phyloP scores from a whole-genome alignment of 805 yeast species.

The Saccharomycopsis oosterbeekiorum region DNA sequence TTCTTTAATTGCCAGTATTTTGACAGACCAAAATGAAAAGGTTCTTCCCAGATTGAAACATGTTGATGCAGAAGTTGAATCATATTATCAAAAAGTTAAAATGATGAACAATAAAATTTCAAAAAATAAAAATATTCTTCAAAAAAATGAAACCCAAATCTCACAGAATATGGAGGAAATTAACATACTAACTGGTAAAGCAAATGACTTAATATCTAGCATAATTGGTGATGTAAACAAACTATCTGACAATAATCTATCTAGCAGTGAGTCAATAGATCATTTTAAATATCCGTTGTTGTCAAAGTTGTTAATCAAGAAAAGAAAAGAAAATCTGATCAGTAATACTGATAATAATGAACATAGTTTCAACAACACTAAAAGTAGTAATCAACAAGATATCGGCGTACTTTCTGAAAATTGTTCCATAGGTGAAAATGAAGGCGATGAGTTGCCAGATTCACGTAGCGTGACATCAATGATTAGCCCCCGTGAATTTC shows the following conservation, averaged over 20 bases:
- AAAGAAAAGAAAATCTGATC: not conserved
- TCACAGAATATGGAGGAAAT: constrained; percentile 1
- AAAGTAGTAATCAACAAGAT: too few species aligned
- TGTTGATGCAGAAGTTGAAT: constrained; percentile 3
- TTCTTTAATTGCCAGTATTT: constrained; percentile 10
- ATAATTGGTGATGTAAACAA: constrained; percentile 8
- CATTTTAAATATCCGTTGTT: constrained; percentile 15
- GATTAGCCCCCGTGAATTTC: not conserved
- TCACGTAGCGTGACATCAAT: not conserved
- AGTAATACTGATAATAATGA: too few species aligned
- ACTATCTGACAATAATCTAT: constrained; percentile 1
- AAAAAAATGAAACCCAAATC: not conserved
- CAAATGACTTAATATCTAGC: constrained; percentile 3
- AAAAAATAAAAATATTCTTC: not conserved
- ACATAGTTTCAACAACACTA: not conserved
- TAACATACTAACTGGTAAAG: not conserved
- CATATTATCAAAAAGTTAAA: constrained; percentile 7
- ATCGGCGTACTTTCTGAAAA: not conserved
- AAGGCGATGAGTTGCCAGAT: not conserved
- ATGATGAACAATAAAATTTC: constrained; percentile 2
- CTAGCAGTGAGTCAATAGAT: constrained; percentile 6
- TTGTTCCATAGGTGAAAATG: not conserved
- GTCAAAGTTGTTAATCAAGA: constrained; percentile 6
- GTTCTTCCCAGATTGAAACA: constrained; percentile 9
- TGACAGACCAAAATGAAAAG: constrained; percentile 10